Conservation (phyloP, 768 basidiomycete genomes). For the Termitomyces sp. region DNA sequence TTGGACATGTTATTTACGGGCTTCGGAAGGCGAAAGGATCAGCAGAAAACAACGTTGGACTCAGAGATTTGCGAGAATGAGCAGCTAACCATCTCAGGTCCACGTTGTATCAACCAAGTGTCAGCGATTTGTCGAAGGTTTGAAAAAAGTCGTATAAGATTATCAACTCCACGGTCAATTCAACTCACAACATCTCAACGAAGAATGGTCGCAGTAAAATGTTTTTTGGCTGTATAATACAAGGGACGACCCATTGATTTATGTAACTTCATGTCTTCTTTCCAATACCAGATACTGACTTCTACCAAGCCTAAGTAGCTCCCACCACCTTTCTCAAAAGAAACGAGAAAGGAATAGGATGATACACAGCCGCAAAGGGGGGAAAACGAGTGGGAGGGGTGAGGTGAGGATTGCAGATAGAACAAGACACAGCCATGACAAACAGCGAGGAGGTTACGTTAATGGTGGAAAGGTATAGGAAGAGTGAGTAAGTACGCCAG, state of each 20-base stretch:
- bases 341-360: constrained; percentile 2
- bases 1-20: no score
- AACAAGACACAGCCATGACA: constrained; percentile 10
- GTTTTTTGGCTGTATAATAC: constrained; percentile 12
- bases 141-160: no score
- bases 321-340: constrained; percentile 8
- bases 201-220: not conserved
- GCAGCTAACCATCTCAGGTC: no score
- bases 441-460: constrained; percentile 7
- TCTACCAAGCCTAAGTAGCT: constrained; percentile 7
- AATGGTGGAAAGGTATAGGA: constrained; percentile 14
- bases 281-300: constrained; percentile 10
- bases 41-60: no score
- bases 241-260: constrained; percentile 13
- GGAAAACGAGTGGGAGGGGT: constrained; percentile 4
- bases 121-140: no score
- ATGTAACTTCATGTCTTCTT: constrained; percentile 14
- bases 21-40: no score
- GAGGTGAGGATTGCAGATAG: constrained; percentile 2
- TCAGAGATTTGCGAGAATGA: no score
- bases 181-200: no score
- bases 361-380: not conserved
- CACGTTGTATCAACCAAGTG: no score
- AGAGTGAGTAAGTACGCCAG: constrained; percentile 13
- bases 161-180: no score